These are phyloP conservation scores for Boletus speciosus DNA, from an alignment of 768 basidiomycete species.

Conservation along the genomic window DNA sequence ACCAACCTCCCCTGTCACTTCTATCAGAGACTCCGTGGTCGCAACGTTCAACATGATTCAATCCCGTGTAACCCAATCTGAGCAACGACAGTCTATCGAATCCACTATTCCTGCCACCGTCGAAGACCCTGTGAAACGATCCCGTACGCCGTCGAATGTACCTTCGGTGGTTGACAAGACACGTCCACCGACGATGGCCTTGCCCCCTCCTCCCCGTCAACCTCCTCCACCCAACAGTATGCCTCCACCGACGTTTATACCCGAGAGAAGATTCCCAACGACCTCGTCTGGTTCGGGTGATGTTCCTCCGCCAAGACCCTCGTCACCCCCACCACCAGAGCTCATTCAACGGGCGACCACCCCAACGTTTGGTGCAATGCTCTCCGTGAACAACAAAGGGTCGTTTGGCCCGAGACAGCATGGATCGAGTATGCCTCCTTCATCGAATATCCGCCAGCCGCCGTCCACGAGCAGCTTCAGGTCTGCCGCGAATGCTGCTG, in stretches of 20 bases:
- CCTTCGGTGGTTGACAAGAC: slow-evolving; percentile 66
- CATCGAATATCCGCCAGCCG: slow-evolving; percentile 60
- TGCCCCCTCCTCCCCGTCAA: slow-evolving; percentile 74
- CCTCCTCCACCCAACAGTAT: slow-evolving; percentile 71
- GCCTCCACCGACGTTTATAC: slow-evolving; percentile 75
- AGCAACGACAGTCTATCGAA: slow-evolving; percentile 71
- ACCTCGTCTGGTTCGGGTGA: slow-evolving; percentile 48
- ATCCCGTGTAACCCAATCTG: slow-evolving; percentile 51
- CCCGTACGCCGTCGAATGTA: slow-evolving; percentile 61
- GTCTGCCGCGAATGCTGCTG: slow-evolving; percentile 61
- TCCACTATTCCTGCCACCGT: slow-evolving; percentile 55
- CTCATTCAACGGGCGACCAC: slow-evolving; percentile 91
- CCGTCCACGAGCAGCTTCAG: slow-evolving; percentile 83
- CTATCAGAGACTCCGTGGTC: slow-evolving; percentile 50
- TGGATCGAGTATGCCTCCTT: slow-evolving; percentile 76
- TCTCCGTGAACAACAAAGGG: slow-evolving; percentile 52
- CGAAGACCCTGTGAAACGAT: slow-evolving; percentile 47
- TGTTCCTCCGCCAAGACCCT: slow-evolving; percentile 78
- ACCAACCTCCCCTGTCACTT: slow-evolving; percentile 35
- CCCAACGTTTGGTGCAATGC: slow-evolving; percentile 67
- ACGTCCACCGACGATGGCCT: slow-evolving; percentile 78
- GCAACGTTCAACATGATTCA: slow-evolving; percentile 44
- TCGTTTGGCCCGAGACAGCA: slow-evolving; percentile 52
- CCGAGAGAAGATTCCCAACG: slow-evolving; percentile 55
- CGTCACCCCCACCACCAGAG: slow-evolving; percentile 89